Percentiles rank a stretch among this genome's conserved stretches.
phyloP scores from a whole-genome alignment of 2,329 filamentous ascomycete genomes.

The Thyridium curvatum region DNA sequence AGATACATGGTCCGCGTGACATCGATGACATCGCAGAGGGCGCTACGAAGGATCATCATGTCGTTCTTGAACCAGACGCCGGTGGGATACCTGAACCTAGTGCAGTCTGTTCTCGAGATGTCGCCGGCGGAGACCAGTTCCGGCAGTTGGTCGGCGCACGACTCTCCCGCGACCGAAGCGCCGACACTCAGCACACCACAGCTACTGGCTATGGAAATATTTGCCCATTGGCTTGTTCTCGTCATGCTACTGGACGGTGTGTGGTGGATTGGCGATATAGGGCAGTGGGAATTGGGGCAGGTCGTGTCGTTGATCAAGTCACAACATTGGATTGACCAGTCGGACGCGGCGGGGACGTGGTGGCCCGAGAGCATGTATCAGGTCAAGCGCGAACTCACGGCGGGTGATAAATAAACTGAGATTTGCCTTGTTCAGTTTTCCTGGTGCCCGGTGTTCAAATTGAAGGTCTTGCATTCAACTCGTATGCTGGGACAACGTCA shows the following conservation, averaged over 20 bases:
- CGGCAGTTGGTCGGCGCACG: not conserved
- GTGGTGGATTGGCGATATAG: constrained; percentile 31
- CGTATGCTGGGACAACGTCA: too few relatives aligned
- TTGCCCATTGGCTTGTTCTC: constrained; percentile 30
- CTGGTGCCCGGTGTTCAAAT: too few relatives aligned
- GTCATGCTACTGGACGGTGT: constrained; percentile 29
- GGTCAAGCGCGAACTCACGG: constrained; percentile 3
- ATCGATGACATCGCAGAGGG: constrained; percentile 19
- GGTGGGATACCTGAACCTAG: constrained; percentile 20
- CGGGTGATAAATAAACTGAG: too few relatives aligned
- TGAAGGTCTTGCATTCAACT: too few relatives aligned
- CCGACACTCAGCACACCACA: constrained; percentile 5
- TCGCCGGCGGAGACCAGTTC: constrained; percentile 5
- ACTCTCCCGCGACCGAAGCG: not conserved
- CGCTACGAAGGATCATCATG: constrained; percentile 28
- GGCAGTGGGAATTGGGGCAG: constrained; percentile 24
- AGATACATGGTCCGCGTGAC: constrained; percentile 26
- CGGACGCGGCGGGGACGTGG: constrained; percentile 15
- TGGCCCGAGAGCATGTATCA: constrained; percentile 28
- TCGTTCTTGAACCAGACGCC: constrained; percentile 33
- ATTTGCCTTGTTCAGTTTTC: too few relatives aligned
- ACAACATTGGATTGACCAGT: constrained; percentile 3
- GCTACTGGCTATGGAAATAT: constrained; percentile 26
- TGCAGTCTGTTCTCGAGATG: constrained; percentile 22
- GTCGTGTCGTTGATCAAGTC: constrained; percentile 12